A percentile compares a stretch with the other conserved stretches of the same genome.
Conservation (phyloP, 2,329 filamentous ascomycete genomes). For the Ustulina deusta region DNA sequence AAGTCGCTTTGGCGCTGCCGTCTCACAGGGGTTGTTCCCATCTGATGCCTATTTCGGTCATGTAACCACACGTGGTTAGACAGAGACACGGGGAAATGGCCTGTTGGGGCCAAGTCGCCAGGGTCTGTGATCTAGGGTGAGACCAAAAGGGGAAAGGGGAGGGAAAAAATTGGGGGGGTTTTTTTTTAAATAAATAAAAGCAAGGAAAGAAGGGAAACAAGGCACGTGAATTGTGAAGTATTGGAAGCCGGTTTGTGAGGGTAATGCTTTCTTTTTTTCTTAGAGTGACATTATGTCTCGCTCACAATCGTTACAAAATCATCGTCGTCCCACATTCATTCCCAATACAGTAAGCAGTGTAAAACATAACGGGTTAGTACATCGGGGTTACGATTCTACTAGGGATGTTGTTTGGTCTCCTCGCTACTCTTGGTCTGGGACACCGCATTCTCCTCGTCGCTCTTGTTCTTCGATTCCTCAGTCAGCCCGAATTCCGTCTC, state of each 20-base stretch:
- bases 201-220: too few relatives aligned
- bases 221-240: too few relatives aligned
- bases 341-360: neutral
- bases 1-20: neutral
- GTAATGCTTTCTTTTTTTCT: too few relatives aligned
- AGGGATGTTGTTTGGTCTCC: neutral
- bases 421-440: neutral
- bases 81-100: neutral
- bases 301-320: too few relatives aligned
- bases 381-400: neutral
- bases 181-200: neutral
- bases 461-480: constrained; percentile 7
- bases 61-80: too few relatives aligned
- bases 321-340: neutral
- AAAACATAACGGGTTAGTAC: neutral
- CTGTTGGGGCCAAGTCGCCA: neutral
- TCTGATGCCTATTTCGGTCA: too few relatives aligned
- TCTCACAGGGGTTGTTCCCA: neutral
- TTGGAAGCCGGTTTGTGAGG: too few relatives aligned
- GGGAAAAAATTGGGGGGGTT: too few relatives aligned
- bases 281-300: too few relatives aligned
- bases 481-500: constrained; percentile 39
- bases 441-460: neutral
- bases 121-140: neutral
- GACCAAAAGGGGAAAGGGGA: too few relatives aligned